Percentiles rank a stretch among this genome's conserved stretches.
Conservation (phyloP, 352 stramenopile species). For the Globisporangium nagaii region DNA sequence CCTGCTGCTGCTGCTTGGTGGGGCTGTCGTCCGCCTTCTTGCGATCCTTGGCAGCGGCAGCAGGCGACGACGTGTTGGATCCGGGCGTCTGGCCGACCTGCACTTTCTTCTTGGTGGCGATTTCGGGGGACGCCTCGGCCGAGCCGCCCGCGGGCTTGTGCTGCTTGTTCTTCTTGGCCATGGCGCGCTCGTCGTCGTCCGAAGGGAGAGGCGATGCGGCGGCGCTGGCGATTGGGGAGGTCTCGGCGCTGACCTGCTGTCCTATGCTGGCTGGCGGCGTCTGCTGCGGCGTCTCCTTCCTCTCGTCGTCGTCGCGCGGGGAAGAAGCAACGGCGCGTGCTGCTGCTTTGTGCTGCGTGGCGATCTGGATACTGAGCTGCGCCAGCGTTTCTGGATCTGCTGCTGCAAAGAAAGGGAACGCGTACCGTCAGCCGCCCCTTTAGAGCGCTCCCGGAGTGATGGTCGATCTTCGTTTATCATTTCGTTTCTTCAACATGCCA, state of each 20-base stretch:
- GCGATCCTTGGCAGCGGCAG: not conserved
- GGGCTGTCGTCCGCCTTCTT: conserved; percentile 25
- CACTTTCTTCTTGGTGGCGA: conserved; percentile 2
- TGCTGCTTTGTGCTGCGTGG: not conserved
- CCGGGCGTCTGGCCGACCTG: conserved; percentile 6
- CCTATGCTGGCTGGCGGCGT: conserved; percentile 25
- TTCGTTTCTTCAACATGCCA: no score
- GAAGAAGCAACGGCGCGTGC: no score
- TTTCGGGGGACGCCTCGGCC: conserved; percentile 11
- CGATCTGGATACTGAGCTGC: no score
- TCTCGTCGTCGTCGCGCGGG: conserved; percentile 1
- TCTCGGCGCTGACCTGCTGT: conserved; percentile 23
- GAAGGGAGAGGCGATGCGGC: not conserved
- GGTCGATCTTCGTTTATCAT: no score
- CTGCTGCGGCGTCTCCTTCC: not conserved
- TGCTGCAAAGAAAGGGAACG: not conserved
- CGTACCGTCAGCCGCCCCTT: not conserved
- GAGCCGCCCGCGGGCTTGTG: conserved; percentile 14
- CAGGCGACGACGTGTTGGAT: conserved; percentile 15
- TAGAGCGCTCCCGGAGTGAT: no score
- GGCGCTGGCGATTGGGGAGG: not conserved
- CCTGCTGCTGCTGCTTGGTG: conserved; percentile 18
- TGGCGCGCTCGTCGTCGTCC: conserved; percentile 17
- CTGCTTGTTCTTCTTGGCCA: conserved; percentile 68
- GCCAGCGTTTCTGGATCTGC: not conserved